A percentile compares a stretch with the other conserved stretches of the same genome.
Evolutionary conservation across 2,329 filamentous ascomycete genomes (phyloP).

Genomic region (Fusarium odoratissimum): DNA sequence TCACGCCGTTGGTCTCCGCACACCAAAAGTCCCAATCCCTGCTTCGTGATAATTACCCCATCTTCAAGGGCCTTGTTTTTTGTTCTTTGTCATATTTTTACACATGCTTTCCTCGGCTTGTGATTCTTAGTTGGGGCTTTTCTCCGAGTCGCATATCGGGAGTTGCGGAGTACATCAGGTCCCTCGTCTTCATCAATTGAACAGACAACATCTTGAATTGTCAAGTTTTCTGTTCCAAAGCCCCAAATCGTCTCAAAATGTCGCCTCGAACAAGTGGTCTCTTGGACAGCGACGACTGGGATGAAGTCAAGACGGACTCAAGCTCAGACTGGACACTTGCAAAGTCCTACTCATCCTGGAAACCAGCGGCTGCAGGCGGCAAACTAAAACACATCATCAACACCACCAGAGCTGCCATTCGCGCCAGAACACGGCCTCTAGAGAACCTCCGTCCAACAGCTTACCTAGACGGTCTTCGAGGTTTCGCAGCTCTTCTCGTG

Average conservation of each 20-base stretch:
- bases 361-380: slow-evolving; percentile 38
- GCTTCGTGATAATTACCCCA: background rate
- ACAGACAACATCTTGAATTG: background rate
- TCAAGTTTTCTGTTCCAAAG: background rate
- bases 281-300: slow-evolving; percentile 51
- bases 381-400: slow-evolving; percentile 15
- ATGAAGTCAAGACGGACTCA: slow-evolving; percentile 44
- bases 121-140: background rate
- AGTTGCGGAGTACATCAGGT: slow-evolving; percentile 9
- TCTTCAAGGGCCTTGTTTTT: background rate
- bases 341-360: slow-evolving; percentile 42
- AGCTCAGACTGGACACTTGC: slow-evolving; percentile 36
- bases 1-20: background rate
- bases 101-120: slow-evolving; percentile 39
- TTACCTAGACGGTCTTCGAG: slow-evolving; percentile 72
- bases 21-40: slow-evolving; percentile 27
- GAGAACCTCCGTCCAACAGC: slow-evolving; percentile 61
- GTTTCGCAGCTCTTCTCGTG: slow-evolving; percentile 74
- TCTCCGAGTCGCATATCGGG: background rate
- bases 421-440: slow-evolving; percentile 26
- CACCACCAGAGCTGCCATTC: slow-evolving; percentile 22
- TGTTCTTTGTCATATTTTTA: slow-evolving; percentile 10
- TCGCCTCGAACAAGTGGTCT: slow-evolving; percentile 47
- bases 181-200: slow-evolving; percentile 5
- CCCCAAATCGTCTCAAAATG: slow-evolving; percentile 41